A percentile compares a stretch with the other conserved stretches of the same genome.
These are phyloP conservation scores for Solanum infundibuliforme DNA, from an alignment of 257 asterid species.

Conservation along the genomic window DNA sequence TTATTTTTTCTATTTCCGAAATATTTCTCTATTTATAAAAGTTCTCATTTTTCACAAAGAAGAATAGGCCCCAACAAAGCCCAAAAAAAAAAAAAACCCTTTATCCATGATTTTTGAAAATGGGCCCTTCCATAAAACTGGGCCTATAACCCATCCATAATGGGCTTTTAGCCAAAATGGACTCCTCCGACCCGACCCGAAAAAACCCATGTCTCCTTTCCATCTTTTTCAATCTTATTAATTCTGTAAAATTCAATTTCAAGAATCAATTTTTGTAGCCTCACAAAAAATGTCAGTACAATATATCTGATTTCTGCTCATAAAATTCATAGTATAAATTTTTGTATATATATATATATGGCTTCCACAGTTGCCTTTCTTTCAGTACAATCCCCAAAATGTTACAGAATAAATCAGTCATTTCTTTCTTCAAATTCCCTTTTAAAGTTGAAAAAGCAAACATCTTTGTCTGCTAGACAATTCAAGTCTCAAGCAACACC, in stretches of 20 bases:
- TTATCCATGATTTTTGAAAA: neutral
- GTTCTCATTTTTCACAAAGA: neutral
- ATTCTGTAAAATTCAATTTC: neutral
- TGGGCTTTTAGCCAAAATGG: neutral
- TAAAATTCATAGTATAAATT: neutral
- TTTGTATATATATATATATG: neutral
- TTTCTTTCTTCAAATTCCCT: slow-evolving; percentile 16
- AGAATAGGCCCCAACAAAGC: neutral
- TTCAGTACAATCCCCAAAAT: neutral
- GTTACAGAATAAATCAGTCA: neutral
- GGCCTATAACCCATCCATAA: neutral
- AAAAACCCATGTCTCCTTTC: neutral
- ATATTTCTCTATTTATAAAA: neutral
- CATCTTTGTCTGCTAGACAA: slow-evolving; percentile 10
- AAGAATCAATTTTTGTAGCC: neutral
- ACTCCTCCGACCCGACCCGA: neutral
- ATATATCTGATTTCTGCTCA: neutral
- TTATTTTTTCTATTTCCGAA: too few species aligned
- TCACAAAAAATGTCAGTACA: neutral
- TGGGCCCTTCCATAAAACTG: neutral
- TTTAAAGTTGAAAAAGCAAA: slow-evolving; percentile 22
- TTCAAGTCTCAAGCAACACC: slow-evolving; percentile 18
- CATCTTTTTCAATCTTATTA: neutral
- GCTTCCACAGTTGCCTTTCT: neutral
- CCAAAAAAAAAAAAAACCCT: neutral